A percentile compares a stretch with the other conserved stretches of the same genome.
phyloP scores from a whole-genome alignment of 2,329 filamentous ascomycete species.

The Lasiodiplodia sp. region DNA sequence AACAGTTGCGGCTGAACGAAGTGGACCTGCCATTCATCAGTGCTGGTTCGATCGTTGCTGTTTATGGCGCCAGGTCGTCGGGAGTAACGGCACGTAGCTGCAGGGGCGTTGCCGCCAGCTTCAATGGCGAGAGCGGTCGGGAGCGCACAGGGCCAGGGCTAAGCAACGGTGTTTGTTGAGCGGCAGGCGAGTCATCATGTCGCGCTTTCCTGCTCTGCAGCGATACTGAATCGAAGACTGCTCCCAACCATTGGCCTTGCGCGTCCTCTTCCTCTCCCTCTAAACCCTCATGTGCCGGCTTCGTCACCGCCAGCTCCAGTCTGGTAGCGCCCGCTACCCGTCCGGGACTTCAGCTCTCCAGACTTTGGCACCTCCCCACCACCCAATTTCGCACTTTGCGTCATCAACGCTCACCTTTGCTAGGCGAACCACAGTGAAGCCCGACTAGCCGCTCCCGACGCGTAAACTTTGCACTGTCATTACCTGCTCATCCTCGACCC shows the following conservation, averaged over 20 bases:
- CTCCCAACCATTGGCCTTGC: not conserved
- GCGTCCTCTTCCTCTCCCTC: not conserved
- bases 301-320: not conserved
- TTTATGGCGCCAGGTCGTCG: conserved; percentile 11
- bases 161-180: not conserved
- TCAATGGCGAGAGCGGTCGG: conserved; percentile 10
- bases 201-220: not conserved
- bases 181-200: not conserved
- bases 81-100: conserved; percentile 23
- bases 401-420: not conserved
- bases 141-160: conserved; percentile 1
- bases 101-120: conserved; percentile 14
- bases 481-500: not conserved
- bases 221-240: not conserved
- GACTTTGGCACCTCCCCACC: not conserved
- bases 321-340: not conserved
- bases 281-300: not conserved
- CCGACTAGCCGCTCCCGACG: not conserved
- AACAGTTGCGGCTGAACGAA: not conserved
- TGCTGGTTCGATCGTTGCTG: conserved; percentile 7
- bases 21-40: not conserved
- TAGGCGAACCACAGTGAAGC: not conserved
- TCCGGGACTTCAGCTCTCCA: not conserved
- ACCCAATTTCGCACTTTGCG: not conserved
- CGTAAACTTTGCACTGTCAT: not conserved